Evolutionary conservation across 441 rosid species (phyloP).

Genomic region (Jatropha podagrica): DNA sequence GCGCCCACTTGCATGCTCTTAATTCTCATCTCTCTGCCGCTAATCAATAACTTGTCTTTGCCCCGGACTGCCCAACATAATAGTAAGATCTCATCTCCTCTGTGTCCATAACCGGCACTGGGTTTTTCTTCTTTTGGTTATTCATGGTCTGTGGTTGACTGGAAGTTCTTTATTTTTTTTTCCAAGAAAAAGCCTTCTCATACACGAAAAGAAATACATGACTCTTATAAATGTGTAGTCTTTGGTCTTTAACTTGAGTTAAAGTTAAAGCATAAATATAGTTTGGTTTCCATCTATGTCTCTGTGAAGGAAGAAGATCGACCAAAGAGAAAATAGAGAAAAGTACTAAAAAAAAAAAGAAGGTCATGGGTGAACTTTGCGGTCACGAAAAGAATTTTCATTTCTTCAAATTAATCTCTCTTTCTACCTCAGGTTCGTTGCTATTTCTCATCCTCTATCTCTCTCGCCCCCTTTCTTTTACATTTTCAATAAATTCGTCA

Average conservation of each 20-base stretch:
- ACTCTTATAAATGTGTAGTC: neutral
- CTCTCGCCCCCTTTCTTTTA: neutral
- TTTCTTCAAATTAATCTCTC: neutral
- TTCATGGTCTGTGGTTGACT: neutral
- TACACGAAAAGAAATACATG: neutral
- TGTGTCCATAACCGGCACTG: neutral
- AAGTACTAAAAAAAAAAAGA: neutral
- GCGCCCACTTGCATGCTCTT: neutral
- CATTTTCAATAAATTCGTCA: neutral
- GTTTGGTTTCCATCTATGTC: neutral
- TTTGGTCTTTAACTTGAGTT: neutral
- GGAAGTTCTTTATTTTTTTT: neutral
- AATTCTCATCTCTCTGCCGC: neutral
- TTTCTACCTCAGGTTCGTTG: slow-evolving; percentile 7
- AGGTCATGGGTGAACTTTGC: neutral
- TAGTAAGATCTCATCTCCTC: neutral
- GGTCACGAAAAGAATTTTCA: slow-evolving; percentile 1
- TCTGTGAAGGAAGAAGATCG: neutral
- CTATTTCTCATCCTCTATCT: neutral
- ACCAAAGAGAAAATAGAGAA: neutral
- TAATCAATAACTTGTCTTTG: no score
- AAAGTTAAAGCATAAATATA: neutral
- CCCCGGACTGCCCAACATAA: neutral
- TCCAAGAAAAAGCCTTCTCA: neutral
- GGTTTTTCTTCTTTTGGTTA: neutral